Percentiles rank a stretch among this genome's conserved stretches.
These are phyloP conservation scores for Phytophthora palmivora DNA, from an alignment of 352 stramenopile species.

Conservation along the genomic window DNA sequence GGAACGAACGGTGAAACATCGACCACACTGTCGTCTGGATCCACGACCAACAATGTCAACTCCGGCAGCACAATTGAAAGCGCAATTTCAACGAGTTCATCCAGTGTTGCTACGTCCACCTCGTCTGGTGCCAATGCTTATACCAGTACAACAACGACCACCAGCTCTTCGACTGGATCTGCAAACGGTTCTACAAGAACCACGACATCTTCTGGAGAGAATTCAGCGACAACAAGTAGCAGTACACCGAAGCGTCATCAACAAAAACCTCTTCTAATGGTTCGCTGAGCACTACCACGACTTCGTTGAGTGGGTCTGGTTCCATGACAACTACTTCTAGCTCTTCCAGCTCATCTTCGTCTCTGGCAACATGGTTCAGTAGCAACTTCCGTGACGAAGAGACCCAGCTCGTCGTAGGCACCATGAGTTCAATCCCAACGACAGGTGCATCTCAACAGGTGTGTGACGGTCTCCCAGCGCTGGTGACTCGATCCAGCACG, in stretches of 20 bases:
- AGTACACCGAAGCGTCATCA: conserved; percentile 9
- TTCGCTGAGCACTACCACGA: conserved; percentile 7
- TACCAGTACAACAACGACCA: conserved; percentile 6
- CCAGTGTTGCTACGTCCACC: background rate
- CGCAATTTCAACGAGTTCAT: conserved; percentile 9
- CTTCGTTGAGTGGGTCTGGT: conserved; percentile 6
- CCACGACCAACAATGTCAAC: too few species aligned
- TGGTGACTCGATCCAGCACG: conserved; percentile 39
- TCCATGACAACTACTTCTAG: conserved; percentile 4
- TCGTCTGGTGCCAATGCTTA: too few species aligned
- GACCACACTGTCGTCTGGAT: background rate
- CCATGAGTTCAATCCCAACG: conserved; percentile 5
- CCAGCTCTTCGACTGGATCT: conserved; percentile 18
- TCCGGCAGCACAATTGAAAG: background rate
- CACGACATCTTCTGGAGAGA: conserved; percentile 9
- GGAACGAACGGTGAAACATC: conserved; percentile 3
- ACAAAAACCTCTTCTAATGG: conserved; percentile 9
- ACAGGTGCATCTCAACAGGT: conserved; percentile 30
- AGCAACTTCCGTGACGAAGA: conserved; percentile 40
- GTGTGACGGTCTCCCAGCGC: conserved; percentile 37
- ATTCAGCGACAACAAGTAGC: conserved; percentile 6
- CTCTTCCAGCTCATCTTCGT: conserved; percentile 16
- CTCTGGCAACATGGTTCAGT: conserved; percentile 40
- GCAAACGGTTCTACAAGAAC: conserved; percentile 5
- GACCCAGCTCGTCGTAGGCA: conserved; percentile 43